Evolutionary conservation across 192 early-diverging fungal species (phyloP).

Genomic region (Fimicolochytrium jonesii): DNA sequence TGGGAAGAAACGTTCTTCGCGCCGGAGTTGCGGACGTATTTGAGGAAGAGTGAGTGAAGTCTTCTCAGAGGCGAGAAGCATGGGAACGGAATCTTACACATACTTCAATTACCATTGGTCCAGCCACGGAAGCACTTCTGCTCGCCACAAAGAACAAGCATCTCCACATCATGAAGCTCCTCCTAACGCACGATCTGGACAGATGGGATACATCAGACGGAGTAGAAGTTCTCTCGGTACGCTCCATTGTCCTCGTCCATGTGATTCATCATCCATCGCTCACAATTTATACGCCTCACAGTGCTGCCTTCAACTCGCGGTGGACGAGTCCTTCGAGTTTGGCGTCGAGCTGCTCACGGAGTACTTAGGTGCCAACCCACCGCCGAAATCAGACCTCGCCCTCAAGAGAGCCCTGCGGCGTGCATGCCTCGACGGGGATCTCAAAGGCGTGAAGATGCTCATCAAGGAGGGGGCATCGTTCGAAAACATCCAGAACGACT

Average conservation of each 20-base stretch:
- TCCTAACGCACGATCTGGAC: constrained; percentile 8
- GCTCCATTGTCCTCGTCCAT: too few species aligned
- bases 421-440: constrained; percentile 6
- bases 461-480: constrained; percentile 11
- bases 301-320: constrained; percentile 14
- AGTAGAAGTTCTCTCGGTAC: neutral
- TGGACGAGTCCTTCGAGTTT: constrained; percentile 1
- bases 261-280: neutral
- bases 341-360: neutral
- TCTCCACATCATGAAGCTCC: constrained; percentile 7
- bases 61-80: too few species aligned
- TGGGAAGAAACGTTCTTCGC: constrained; percentile 8
- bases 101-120: neutral
- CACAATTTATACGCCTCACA: neutral
- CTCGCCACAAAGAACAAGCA: constrained; percentile 4
- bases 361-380: neutral
- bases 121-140: constrained; percentile 4
- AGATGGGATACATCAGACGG: constrained; percentile 11
- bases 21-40: constrained; percentile 1
- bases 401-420: neutral
- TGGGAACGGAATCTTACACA: neutral
- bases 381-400: constrained; percentile 7
- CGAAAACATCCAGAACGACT: neutral
- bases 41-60: neutral
- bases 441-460: constrained; percentile 5